Conservation (phyloP, 2,329 filamentous ascomycete genomes). For the Botrytis cinerea region DNA sequence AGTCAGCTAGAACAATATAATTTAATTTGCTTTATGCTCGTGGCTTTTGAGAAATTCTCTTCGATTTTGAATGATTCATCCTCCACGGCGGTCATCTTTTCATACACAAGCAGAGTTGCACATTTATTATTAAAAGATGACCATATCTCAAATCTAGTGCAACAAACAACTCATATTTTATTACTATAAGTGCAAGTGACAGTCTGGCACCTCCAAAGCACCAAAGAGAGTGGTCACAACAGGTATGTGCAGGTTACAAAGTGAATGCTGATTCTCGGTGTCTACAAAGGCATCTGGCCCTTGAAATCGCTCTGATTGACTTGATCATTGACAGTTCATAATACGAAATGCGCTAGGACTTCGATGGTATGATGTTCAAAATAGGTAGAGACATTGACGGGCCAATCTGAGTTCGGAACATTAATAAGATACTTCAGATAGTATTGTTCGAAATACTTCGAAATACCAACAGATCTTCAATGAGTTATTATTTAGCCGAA, state of each 20-base stretch:
- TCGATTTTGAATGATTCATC: background rate
- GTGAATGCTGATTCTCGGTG: background rate
- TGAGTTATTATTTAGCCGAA: background rate
- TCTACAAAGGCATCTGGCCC: background rate
- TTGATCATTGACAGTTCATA: background rate
- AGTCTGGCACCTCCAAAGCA: rapidly evolving
- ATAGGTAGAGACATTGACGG: no score
- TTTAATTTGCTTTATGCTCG: background rate
- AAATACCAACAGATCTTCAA: no score
- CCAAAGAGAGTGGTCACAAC: background rate
- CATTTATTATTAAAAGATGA: background rate
- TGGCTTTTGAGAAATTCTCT: no score
- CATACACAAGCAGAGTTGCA: no score
- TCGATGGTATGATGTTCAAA: no score
- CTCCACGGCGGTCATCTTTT: background rate
- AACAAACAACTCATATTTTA: background rate
- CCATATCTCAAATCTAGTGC: background rate
- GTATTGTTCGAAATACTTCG: no score
- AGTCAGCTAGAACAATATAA: constrained; percentile 7
- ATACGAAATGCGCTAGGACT: background rate
- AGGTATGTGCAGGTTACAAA: background rate
- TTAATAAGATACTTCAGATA: no score
- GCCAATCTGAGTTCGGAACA: no score
- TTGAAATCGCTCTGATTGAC: background rate
- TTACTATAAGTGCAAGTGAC: background rate